Evolutionary conservation across 305 asterid genomes (phyloP).

Genomic region (Fraxinus sp.): DNA sequence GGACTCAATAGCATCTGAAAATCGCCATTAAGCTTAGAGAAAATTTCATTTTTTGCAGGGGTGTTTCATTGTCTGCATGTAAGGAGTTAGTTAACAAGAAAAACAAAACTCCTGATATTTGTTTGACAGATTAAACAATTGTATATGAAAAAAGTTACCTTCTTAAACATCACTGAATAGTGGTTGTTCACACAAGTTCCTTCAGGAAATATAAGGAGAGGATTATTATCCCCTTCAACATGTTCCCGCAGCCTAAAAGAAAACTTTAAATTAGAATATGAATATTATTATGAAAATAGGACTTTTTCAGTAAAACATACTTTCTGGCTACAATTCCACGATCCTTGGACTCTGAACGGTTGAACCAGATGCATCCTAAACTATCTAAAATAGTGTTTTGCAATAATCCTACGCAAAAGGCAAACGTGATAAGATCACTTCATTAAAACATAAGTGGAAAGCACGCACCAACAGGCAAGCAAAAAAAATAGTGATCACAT

Average conservation of each 20-base stretch:
- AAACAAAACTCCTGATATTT: not conserved
- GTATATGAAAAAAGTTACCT: slow-evolving; percentile 41
- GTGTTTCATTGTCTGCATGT: not conserved
- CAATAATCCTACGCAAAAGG: slow-evolving; percentile 57
- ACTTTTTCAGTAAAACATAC: slow-evolving; percentile 45
- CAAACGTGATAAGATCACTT: slow-evolving; percentile 24
- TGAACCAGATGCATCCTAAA: slow-evolving; percentile 98
- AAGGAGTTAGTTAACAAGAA: not conserved
- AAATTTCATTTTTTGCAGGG: not conserved
- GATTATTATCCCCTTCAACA: slow-evolving; percentile 85
- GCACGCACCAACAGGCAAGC: not conserved
- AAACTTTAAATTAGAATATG: slow-evolving; percentile 12
- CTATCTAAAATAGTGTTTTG: slow-evolving; percentile 96
- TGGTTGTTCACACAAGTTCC: slow-evolving; percentile 98
- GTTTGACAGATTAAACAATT: not conserved
- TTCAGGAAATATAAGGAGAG: slow-evolving; percentile 97
- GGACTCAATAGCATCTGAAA: slow-evolving; percentile 2
- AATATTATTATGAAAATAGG: slow-evolving; percentile 12
- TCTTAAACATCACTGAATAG: slow-evolving; percentile 97
- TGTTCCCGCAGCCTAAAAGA: slow-evolving; percentile 81
- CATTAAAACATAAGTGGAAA: slow-evolving; percentile 8
- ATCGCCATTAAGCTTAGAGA: not conserved
- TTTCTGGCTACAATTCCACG: slow-evolving; percentile 89
- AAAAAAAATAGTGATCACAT: not conserved
- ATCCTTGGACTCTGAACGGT: slow-evolving; percentile 93